A percentile compares a stretch with the other conserved stretches of the same genome.
phyloP scores from a whole-genome alignment of 805 yeast genomes.

The Pichia thaimueangensis region DNA sequence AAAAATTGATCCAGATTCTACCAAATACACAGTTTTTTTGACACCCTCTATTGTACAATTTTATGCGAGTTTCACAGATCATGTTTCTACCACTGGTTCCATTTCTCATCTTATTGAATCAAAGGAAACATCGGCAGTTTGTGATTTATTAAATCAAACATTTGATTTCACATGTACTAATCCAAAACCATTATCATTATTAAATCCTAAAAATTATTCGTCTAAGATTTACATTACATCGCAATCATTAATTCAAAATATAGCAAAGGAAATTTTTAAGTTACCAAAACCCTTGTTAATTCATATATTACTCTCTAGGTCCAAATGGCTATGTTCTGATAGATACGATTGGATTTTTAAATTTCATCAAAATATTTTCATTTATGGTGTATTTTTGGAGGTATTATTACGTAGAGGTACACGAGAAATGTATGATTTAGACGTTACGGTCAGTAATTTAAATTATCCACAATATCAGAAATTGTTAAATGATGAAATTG shows the following conservation, averaged over 20 bases:
- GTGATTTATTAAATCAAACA: conserved; percentile 5
- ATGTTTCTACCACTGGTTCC: neutral
- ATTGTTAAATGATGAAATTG: conserved; percentile 4
- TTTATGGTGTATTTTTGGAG: conserved; percentile 13
- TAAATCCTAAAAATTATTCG: conserved; percentile 13
- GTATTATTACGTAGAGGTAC: conserved; percentile 11
- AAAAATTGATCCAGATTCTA: conserved; percentile 2
- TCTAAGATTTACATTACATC: conserved; percentile 11
- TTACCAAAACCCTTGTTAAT: neutral
- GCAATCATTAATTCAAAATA: conserved; percentile 7
- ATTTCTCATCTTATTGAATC: neutral
- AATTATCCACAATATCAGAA: neutral
- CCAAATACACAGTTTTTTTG: neutral
- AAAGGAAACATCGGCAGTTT: neutral
- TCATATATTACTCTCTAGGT: conserved; percentile 1
- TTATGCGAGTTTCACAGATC: neutral
- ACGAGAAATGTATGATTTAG: neutral
- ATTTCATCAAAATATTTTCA: conserved; percentile 9
- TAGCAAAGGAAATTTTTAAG: conserved; percentile 7
- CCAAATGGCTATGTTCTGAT: conserved; percentile 7
- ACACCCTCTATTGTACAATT: neutral
- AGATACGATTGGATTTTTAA: conserved; percentile 10
- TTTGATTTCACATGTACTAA: conserved; percentile 11
- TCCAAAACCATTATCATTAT: conserved; percentile 5
- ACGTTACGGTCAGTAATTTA: neutral